These are phyloP conservation scores for Aspergillus diversus DNA, from an alignment of 495 filamentous ascomycete species.

Conservation along the genomic window DNA sequence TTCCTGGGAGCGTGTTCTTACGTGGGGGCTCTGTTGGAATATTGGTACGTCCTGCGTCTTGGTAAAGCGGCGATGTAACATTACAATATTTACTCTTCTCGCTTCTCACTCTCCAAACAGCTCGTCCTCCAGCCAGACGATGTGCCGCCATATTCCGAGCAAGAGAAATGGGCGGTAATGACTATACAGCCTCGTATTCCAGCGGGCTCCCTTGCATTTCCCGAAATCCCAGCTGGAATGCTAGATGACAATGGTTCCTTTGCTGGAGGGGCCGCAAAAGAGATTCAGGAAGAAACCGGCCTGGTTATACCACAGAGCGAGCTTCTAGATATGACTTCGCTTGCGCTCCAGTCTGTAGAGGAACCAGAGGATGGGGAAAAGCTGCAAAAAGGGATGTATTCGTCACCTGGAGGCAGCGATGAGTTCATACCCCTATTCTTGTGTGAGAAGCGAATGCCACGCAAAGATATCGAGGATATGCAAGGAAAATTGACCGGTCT, in stretches of 20 bases:
- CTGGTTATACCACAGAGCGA: conserved; percentile 58
- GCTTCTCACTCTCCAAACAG: conserved; percentile 27
- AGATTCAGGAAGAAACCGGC: conserved; percentile 83
- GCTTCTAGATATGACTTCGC: conserved; percentile 70
- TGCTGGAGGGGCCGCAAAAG: conserved; percentile 74
- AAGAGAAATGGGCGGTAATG: conserved; percentile 70
- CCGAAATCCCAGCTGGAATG: conserved; percentile 90
- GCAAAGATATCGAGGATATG: conserved; percentile 66
- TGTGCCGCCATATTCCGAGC: conserved; percentile 36
- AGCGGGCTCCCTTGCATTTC: conserved; percentile 72
- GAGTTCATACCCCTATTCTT: conserved; percentile 82
- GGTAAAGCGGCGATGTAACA: neutral
- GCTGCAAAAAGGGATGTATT: conserved; percentile 69
- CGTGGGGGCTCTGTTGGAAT: conserved; percentile 82
- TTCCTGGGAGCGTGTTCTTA: conserved; percentile 80
- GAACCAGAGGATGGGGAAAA: conserved; percentile 39
- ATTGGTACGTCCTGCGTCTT: conserved; percentile 55
- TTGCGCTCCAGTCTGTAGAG: conserved; percentile 46
- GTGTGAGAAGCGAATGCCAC: conserved; percentile 68
- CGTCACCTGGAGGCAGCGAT: conserved; percentile 80
- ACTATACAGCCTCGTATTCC: conserved; percentile 85
- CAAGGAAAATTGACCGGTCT: conserved; percentile 78
- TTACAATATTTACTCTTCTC: conserved; percentile 4
- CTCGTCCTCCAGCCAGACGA: conserved; percentile 76
- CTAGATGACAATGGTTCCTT: conserved; percentile 79